Percentiles rank a stretch among this genome's conserved stretches.
Conservation (phyloP, 2,329 filamentous ascomycete species). For the Fusarium staphyleae region DNA sequence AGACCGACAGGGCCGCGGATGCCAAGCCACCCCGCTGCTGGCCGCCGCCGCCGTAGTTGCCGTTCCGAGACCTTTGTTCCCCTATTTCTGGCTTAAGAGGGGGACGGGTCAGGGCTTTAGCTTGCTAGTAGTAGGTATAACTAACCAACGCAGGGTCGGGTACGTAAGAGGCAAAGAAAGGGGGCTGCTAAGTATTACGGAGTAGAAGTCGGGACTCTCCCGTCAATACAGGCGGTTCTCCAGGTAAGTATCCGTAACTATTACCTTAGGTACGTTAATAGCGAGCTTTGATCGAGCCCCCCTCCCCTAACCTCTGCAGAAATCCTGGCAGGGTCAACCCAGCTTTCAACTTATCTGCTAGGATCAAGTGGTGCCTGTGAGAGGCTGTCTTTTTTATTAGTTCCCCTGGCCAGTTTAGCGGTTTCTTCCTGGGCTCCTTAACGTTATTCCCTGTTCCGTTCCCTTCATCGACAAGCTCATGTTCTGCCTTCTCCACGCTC, state of each 20-base stretch:
- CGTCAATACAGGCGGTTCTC: too few species aligned
- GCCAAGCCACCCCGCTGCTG: constrained; percentile 30
- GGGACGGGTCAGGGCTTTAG: not conserved
- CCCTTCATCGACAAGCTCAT: constrained; percentile 25
- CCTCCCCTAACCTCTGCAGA: not conserved
- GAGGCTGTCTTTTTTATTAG: not conserved
- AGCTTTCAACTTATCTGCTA: not conserved
- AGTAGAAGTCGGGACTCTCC: too few species aligned
- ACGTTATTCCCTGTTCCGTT: not conserved
- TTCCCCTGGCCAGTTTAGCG: not conserved
- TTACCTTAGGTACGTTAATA: too few species aligned
- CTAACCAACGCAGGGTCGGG: too few species aligned
- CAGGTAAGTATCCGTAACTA: too few species aligned
- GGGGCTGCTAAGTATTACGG: too few species aligned
- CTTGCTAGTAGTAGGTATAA: not conserved
- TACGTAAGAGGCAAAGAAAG: too few species aligned
- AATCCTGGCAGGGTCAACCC: not conserved
- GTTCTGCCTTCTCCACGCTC: constrained; percentile 30
- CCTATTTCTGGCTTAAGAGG: constrained; percentile 25
- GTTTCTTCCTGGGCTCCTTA: not conserved
- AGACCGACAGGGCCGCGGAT: constrained; percentile 14
- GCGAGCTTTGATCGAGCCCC: too few species aligned
- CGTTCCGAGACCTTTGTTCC: constrained; percentile 27
- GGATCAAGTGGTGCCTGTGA: not conserved
- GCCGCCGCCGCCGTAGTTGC: constrained; percentile 26